Evolutionary conservation across 208 protist genomes (phyloP).

Genomic region (Angomonas deanei): DNA sequence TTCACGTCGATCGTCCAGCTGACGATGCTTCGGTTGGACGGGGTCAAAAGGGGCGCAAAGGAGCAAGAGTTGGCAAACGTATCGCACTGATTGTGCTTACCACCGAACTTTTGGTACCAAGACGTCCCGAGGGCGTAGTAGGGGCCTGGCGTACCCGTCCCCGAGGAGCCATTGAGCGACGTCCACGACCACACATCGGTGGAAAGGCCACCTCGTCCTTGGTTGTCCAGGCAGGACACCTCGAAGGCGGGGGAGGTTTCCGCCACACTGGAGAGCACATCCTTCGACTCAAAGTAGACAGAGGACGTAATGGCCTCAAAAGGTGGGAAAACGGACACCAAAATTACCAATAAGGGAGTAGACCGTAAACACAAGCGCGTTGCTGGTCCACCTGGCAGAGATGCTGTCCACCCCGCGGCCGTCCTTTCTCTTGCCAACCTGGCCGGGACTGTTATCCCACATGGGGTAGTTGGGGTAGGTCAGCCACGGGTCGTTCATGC

Average conservation of each 20-base stretch:
- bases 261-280: slow-evolving; percentile 36
- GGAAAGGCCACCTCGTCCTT: slow-evolving; percentile 44
- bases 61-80: slow-evolving; percentile 65
- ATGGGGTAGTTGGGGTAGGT: slow-evolving; percentile 45
- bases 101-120: slow-evolving; percentile 88
- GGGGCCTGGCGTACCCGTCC: slow-evolving; percentile 46
- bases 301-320: slow-evolving; percentile 49
- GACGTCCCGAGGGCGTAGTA: slow-evolving; percentile 51
- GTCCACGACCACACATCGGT: slow-evolving; percentile 73
- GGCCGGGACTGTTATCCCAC: slow-evolving; percentile 60
- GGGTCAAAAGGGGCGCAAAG: slow-evolving; percentile 78
- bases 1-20: slow-evolving; percentile 68
- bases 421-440: slow-evolving; percentile 47
- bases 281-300: slow-evolving; percentile 51
- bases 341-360: slow-evolving; percentile 76
- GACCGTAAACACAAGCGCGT: slow-evolving; percentile 55
- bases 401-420: slow-evolving; percentile 50
- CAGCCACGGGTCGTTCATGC: slow-evolving; percentile 60
- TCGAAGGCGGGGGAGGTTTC: slow-evolving; percentile 53
- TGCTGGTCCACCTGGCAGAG: slow-evolving; percentile 48
- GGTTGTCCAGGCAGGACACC: slow-evolving; percentile 52
- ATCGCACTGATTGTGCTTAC: slow-evolving; percentile 75
- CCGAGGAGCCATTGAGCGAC: slow-evolving; percentile 27
- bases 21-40: slow-evolving; percentile 22
- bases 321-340: slow-evolving; percentile 78